Base-by-base conservation (phyloP, 2,329 filamentous ascomycete species). In the Apiospora pterosperma region DNA sequence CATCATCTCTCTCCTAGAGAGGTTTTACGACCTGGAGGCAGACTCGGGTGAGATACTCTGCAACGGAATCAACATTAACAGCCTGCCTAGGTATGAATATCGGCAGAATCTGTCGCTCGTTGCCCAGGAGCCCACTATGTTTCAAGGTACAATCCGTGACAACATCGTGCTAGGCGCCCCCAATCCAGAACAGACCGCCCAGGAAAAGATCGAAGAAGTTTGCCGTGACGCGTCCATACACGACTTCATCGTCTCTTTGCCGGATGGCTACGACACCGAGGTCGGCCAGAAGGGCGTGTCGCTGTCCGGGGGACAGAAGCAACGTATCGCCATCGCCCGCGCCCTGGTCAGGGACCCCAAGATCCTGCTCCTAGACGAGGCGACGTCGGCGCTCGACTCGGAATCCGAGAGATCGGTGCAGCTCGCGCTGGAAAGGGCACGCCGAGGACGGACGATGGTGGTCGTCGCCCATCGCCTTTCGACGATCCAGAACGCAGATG, bases 321-420 rank as follows among this genome's bases (percentile, higher is more conserved):
- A 88, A 70, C 80, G 86, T 11, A 82, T 85, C 59, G 85, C 86
- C 2, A 88, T 88, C 64, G 86, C 86, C 0, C 84, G 90, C 19
- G 88, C 90, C 1, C 81, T 92, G n/a, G 80, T 92, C 55, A 90
- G 91, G 72, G 87, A 88, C 59, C 87, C 90, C 0, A 88, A 88
- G 61, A 87, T 92, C 63, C 82, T 92, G 31, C 83, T 92, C 64
- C 80, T 92, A 0, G 90, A 92, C 69, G 90, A 92, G 74, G 87
- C 90, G 0, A 92, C 91, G 3, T 90, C 88, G 1, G 89, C 90
- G 3, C 83, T 92, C 31, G 86, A 91, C 62, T 85, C 87, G 0
- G 82, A 85, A 31, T 88, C 85, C 0, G 85, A 88, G 70, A 80
- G 82, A 34, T 79, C 83, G 62, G 88, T 88, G 41, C 86, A 88